Evolutionary conservation across 441 rosid genomes (phyloP).

Genomic region (Bruguiera hainesii): DNA sequence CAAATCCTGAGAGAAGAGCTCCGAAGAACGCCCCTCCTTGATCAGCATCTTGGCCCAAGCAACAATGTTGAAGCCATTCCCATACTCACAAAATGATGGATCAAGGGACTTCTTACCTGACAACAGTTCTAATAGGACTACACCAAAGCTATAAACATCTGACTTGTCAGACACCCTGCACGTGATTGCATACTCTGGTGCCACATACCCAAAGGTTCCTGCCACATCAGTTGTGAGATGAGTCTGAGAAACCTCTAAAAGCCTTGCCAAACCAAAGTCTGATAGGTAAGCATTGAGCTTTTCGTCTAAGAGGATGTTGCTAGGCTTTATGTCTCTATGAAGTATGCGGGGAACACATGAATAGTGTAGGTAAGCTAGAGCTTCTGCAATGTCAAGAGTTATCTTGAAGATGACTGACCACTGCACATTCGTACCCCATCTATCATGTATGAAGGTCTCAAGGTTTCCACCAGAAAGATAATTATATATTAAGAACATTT

Average conservation of each 20-base stretch:
- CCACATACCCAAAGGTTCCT: conserved; percentile 75
- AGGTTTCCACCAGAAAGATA: conserved; percentile 74
- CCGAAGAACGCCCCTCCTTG: conserved; percentile 46
- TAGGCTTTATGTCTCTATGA: conserved; percentile 73
- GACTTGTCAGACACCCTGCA: conserved; percentile 74
- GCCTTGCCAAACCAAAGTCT: conserved; percentile 68
- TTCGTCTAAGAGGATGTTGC: conserved; percentile 65
- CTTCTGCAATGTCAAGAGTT: conserved; percentile 55
- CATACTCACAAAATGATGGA: conserved; percentile 60
- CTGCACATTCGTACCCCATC: conserved; percentile 30
- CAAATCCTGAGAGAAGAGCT: conserved; percentile 45
- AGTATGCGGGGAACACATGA: conserved; percentile 56
- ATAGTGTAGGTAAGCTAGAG: conserved; percentile 64
- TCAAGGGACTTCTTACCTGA: conserved; percentile 68
- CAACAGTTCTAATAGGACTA: conserved; percentile 53
- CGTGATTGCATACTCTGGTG: conserved; percentile 71
- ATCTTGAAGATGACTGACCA: conserved; percentile 62
- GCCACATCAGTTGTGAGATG: conserved; percentile 75
- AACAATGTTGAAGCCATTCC: conserved; percentile 66
- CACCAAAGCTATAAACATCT: conserved; percentile 69
- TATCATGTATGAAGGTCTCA: conserved; percentile 57
- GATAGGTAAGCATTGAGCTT: conserved; percentile 63
- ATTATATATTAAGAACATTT: conserved; percentile 64
- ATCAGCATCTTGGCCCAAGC: conserved; percentile 55
- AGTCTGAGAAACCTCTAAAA: conserved; percentile 63